phyloP scores from a whole-genome alignment of 2,329 filamentous ascomycete genomes.

The Paraphoma sp. region DNA sequence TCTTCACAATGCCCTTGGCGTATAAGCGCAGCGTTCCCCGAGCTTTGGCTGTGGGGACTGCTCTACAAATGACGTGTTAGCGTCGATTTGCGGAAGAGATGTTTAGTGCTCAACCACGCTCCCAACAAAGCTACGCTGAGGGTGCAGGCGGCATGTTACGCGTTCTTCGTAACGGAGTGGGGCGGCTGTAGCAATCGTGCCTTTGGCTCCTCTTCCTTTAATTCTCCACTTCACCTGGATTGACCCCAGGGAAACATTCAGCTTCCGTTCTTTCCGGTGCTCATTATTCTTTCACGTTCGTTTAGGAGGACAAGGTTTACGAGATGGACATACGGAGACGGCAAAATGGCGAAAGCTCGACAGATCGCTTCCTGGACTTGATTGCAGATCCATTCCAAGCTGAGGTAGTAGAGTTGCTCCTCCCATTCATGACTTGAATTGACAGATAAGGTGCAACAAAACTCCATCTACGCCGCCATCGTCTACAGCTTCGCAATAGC shows the following conservation, averaged over 20 bases:
- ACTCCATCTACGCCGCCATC: constrained; percentile 79
- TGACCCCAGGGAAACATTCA: neutral
- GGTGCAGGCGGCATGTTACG: neutral
- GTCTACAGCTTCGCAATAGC: constrained; percentile 81
- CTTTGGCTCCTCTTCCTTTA: neutral
- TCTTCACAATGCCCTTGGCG: neutral
- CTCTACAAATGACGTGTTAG: constrained; percentile 4
- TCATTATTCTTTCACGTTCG: neutral
- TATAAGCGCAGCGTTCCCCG: neutral
- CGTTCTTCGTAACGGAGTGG: neutral
- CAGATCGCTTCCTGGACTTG: constrained; percentile 48
- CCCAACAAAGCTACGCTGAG: constrained; percentile 1
- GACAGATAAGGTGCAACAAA: constrained; percentile 57
- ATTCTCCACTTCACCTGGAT: neutral
- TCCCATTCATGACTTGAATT: too few relatives aligned
- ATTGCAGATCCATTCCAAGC: constrained; percentile 50
- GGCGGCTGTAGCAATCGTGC: neutral
- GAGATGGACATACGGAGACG: constrained; percentile 18
- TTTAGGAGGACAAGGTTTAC: neutral
- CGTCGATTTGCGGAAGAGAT: neutral
- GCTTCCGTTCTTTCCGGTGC: neutral
- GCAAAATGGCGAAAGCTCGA: constrained; percentile 20
- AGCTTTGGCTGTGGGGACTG: neutral
- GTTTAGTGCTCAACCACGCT: neutral
- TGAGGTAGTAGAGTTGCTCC: constrained; percentile 22